Percentiles rank a stretch among this genome's conserved stretches.
phyloP scores from a whole-genome alignment of 1,139 yeast species.

The Arxiozyma bovina region DNA sequence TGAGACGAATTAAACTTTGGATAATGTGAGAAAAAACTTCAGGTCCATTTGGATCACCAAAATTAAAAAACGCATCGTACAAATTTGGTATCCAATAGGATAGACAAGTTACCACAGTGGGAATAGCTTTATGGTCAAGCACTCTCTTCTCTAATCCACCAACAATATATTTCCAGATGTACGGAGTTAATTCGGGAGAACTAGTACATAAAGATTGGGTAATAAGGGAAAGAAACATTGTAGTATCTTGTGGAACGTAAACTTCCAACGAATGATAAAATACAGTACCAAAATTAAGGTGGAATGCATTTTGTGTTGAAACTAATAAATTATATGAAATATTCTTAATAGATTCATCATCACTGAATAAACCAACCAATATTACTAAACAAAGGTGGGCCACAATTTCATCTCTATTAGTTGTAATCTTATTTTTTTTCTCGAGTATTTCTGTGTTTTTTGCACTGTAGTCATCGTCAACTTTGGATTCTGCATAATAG shows the following conservation, averaged over 20 bases:
- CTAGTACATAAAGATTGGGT: conserved; percentile 47
- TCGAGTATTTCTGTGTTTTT: conserved; percentile 23
- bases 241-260: conserved; percentile 65
- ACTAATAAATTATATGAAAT: conserved; percentile 60
- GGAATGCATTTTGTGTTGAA: conserved; percentile 52
- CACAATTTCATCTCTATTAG: conserved; percentile 25
- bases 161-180: conserved; percentile 22
- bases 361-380: conserved; percentile 58
- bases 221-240: conserved; percentile 52
- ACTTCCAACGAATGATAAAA: conserved; percentile 51
- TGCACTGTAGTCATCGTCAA: conserved; percentile 29
- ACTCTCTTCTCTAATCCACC: conserved; percentile 22
- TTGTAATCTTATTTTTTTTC: conserved; percentile 3
- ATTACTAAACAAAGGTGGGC: conserved; percentile 57
- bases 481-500: conserved; percentile 50
- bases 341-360: conserved; percentile 49
- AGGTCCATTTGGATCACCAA: conserved; percentile 48
- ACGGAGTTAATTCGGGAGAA: conserved; percentile 53
- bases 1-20: conserved; percentile 53
- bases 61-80: conserved; percentile 46
- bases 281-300: conserved; percentile 52
- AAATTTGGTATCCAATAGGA: conserved; percentile 76
- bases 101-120: conserved; percentile 40
- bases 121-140: conserved; percentile 15
- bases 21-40: conserved; percentile 52